Conservation (phyloP, 2,329 filamentous ascomycete species). For the Septoria petroselini region DNA sequence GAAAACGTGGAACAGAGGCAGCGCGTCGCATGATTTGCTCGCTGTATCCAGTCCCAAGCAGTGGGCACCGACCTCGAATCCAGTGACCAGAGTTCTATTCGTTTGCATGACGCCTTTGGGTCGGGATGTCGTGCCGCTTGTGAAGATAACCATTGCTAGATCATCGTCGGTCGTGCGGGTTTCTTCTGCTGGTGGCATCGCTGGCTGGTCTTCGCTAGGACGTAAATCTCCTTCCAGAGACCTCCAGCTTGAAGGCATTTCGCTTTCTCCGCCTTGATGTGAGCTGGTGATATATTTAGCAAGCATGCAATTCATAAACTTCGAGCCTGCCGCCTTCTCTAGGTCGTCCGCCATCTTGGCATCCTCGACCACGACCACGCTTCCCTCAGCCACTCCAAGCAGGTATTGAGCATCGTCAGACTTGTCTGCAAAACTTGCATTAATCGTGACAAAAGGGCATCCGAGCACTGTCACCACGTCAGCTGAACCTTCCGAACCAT, state of each 20-base stretch:
- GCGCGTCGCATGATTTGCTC: background rate
- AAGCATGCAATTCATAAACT: background rate
- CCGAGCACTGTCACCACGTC: background rate
- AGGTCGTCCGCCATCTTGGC: background rate
- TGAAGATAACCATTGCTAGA: background rate
- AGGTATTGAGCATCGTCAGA: background rate
- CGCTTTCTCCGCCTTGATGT: background rate
- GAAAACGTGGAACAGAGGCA: background rate
- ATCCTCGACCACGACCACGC: background rate
- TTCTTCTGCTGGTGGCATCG: background rate
- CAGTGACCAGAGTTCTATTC: background rate
- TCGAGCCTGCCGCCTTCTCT: background rate
- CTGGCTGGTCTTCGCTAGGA: background rate
- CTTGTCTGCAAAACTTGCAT: background rate
- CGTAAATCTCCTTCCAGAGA: background rate
- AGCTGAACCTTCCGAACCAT: background rate
- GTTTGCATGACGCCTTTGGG: conserved; percentile 1
- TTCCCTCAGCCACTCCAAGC: background rate
- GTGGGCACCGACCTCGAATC: background rate
- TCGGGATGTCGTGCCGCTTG: background rate
- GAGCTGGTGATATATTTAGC: background rate
- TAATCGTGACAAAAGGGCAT: background rate
- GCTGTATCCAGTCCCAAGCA: background rate
- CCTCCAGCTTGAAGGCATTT: background rate
- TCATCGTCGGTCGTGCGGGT: background rate